Percentiles rank a stretch among this genome's conserved stretches.
These are phyloP conservation scores for Pseudogymnoascus sp. DNA, from an alignment of 2,329 filamentous ascomycete species.

Conservation along the genomic window DNA sequence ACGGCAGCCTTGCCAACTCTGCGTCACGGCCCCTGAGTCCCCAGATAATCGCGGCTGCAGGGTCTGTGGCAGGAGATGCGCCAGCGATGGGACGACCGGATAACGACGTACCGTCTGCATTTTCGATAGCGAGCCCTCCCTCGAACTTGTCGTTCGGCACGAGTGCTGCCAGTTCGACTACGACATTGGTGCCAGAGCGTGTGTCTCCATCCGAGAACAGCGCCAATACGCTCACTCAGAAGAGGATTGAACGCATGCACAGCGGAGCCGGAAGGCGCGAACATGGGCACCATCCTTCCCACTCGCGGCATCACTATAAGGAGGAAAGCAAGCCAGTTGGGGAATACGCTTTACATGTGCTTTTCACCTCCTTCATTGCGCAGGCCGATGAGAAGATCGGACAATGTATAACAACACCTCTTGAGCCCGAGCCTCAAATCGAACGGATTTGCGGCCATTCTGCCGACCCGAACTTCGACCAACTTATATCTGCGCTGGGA, in stretches of 20 bases:
- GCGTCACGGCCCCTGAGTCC: slow-evolving; percentile 80
- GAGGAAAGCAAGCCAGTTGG: slow-evolving; percentile 88
- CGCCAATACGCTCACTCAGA: slow-evolving; percentile 38
- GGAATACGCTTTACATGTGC: slow-evolving; percentile 91
- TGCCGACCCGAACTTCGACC: slow-evolving; percentile 82
- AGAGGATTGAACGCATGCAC: slow-evolving; percentile 52
- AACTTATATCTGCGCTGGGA: slow-evolving; percentile 84
- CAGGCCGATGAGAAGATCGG: slow-evolving; percentile 96
- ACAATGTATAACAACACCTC: slow-evolving; percentile 71
- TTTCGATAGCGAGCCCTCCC: slow-evolving; percentile 15
- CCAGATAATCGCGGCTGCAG: slow-evolving; percentile 68
- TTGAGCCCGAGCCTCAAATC: slow-evolving; percentile 74
- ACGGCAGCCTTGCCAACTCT: slow-evolving; percentile 76
- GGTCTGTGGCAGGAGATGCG: slow-evolving; percentile 30
- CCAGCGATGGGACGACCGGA: slow-evolving; percentile 22
- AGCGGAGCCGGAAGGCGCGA: slow-evolving; percentile 64
- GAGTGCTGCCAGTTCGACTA: slow-evolving; percentile 24
- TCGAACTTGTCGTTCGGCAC: slow-evolving; percentile 22
- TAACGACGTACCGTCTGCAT: slow-evolving; percentile 21
- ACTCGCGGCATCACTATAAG: slow-evolving; percentile 56
- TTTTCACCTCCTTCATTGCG: slow-evolving; percentile 94
- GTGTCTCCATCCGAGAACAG: slow-evolving; percentile 37
- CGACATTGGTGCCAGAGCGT: slow-evolving; percentile 28
- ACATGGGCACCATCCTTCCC: slow-evolving; percentile 65
- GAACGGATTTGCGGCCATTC: slow-evolving; percentile 87